These are phyloP conservation scores for Eutypella sp. DNA, from an alignment of 2,329 filamentous ascomycete species.

Conservation along the genomic window DNA sequence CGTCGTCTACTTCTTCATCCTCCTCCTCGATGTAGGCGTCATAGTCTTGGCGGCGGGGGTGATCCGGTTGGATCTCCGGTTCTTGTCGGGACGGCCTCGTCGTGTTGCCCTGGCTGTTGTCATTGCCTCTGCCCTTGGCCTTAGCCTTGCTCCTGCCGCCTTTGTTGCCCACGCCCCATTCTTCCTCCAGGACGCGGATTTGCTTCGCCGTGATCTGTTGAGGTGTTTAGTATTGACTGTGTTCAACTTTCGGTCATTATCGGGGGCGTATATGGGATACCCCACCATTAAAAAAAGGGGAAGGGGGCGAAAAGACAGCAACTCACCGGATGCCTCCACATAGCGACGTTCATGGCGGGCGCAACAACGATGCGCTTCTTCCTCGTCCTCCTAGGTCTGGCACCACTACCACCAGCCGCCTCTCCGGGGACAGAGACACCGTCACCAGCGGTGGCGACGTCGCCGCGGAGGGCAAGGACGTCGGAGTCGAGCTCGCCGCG, in stretches of 20 bases:
- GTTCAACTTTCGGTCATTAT: too few species aligned
- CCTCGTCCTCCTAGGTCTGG: conserved; percentile 17
- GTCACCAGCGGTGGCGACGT: not conserved
- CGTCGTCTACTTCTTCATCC: conserved; percentile 12
- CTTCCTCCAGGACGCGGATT: conserved; percentile 61
- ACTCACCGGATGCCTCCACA: conserved; percentile 77
- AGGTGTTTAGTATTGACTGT: not conserved
- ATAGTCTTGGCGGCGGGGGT: not conserved
- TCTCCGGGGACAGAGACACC: not conserved
- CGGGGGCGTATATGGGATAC: too few species aligned
- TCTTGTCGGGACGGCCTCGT: too few species aligned
- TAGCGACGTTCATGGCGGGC: conserved; percentile 82
- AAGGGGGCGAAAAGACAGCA: not conserved
- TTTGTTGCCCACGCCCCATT: conserved; percentile 57
- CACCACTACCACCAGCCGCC: conserved; percentile 1
- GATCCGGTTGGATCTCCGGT: too few species aligned
- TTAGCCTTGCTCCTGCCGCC: not conserved
- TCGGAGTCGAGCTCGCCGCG: conserved; percentile 51
- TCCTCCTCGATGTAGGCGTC: not conserved
- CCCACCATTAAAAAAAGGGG: too few species aligned
- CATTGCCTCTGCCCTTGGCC: not conserved
- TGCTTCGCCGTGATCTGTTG: conserved; percentile 56
- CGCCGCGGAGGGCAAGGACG: not conserved
- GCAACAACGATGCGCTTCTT: conserved; percentile 70
- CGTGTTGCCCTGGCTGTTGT: too few species aligned